Conservation (phyloP, 768 basidiomycete genomes). For the Collybia mongolica region DNA sequence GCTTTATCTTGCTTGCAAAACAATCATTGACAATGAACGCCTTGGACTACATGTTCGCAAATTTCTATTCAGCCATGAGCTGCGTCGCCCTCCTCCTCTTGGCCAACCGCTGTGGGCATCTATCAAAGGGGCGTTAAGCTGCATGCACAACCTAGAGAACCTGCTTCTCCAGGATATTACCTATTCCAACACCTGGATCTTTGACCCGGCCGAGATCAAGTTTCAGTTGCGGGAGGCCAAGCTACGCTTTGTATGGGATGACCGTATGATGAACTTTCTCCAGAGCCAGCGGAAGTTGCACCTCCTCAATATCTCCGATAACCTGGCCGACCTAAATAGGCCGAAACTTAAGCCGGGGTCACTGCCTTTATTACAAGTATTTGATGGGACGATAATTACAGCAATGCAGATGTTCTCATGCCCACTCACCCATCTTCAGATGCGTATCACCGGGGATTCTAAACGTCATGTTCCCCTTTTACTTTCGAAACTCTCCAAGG, state of each 20-base stretch:
- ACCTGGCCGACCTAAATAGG: slow-evolving; percentile 15
- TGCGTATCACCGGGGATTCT: slow-evolving; percentile 37
- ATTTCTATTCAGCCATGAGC: slow-evolving; percentile 39
- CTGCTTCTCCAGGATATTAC: slow-evolving; percentile 41
- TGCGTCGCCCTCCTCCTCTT: slow-evolving; percentile 22
- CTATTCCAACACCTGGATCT: slow-evolving; percentile 41
- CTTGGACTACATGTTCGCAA: slow-evolving; percentile 40
- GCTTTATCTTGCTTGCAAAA: slow-evolving; percentile 34
- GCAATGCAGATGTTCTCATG: slow-evolving; percentile 37
- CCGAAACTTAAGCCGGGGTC: slow-evolving; percentile 10
- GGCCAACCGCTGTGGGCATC: slow-evolving; percentile 40
- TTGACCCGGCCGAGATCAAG: slow-evolving; percentile 32
- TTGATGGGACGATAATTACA: slow-evolving; percentile 45
- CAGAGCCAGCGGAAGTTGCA: slow-evolving; percentile 42
- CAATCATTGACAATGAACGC: slow-evolving; percentile 31
- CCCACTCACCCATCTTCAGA: slow-evolving; percentile 44
- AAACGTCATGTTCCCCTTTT: slow-evolving; percentile 25
- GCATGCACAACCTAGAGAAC: slow-evolving; percentile 41
- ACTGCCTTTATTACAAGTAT: slow-evolving; percentile 39
- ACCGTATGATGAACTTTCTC: slow-evolving; percentile 44
- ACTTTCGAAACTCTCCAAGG: slow-evolving; percentile 25
- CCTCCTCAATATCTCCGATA: slow-evolving; percentile 31
- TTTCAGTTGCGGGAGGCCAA: slow-evolving; percentile 51
- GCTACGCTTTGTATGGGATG: slow-evolving; percentile 51
- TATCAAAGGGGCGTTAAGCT: slow-evolving; percentile 39